Conservation (phyloP, 768 basidiomycete species). For the Mycena galericulata region DNA sequence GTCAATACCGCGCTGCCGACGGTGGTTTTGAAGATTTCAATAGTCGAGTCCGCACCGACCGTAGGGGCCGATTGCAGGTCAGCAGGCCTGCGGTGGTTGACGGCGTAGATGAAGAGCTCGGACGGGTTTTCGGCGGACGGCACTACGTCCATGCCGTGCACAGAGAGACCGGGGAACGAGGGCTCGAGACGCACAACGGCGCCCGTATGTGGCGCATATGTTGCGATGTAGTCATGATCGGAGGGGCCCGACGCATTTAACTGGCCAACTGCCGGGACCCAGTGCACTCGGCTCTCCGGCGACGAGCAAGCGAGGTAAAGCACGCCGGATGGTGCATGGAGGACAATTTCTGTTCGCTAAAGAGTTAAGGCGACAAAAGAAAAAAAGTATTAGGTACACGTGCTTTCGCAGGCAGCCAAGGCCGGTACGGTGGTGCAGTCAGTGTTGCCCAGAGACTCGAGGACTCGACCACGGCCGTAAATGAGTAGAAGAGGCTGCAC, state of each 20-base stretch:
- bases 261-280: conserved; percentile 59
- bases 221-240: conserved; percentile 67
- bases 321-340: conserved; percentile 68
- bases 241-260: conserved; percentile 53
- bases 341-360: conserved; percentile 59
- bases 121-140: conserved; percentile 59
- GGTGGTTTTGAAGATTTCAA: conserved; percentile 75
- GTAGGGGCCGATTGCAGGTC: conserved; percentile 47
- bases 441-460: conserved; percentile 59
- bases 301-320: conserved; percentile 76
- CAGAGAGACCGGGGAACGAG: conserved; percentile 58
- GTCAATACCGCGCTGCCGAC: conserved; percentile 56
- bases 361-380: not conserved
- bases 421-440: conserved; percentile 63
- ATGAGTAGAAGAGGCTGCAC: too few relatives aligned
- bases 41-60: conserved; percentile 76
- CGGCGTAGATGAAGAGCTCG: conserved; percentile 72
- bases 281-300: conserved; percentile 57
- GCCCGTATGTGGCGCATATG: conserved; percentile 63
- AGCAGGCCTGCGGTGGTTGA: conserved; percentile 75
- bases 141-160: conserved; percentile 80
- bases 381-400: conserved; percentile 30
- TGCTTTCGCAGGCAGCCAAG: conserved; percentile 79
- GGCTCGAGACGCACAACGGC: conserved; percentile 60
- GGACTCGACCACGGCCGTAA: conserved; percentile 46